Conservation (phyloP, 2,329 filamentous ascomycete genomes). For the Pyricularia sp. region DNA sequence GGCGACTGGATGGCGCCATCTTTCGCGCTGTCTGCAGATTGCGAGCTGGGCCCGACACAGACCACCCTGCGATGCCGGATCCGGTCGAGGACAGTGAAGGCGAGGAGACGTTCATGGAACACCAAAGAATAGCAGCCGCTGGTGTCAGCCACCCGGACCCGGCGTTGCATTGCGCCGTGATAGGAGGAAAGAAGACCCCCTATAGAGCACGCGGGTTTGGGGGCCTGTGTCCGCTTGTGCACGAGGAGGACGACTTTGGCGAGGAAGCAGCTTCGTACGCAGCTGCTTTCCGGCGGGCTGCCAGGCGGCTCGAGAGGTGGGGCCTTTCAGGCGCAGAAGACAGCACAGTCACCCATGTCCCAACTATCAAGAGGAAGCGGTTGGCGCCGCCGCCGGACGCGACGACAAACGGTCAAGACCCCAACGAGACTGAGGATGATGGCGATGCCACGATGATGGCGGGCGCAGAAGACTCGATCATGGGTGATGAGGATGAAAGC, state of each 20-base stretch:
- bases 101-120: constrained; percentile 29
- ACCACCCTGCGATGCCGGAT: constrained; percentile 32
- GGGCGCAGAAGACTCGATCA: not conserved
- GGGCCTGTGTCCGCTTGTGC: constrained; percentile 48
- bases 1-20: constrained; percentile 53
- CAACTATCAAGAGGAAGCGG: constrained; percentile 28
- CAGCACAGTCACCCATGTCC: constrained; percentile 30
- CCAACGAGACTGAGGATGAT: constrained; percentile 20
- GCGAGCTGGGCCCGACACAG: not conserved
- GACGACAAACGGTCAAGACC: constrained; percentile 14
- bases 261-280: constrained; percentile 58
- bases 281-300: constrained; percentile 49
- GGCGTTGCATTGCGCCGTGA: constrained; percentile 5
- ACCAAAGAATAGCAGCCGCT: constrained; percentile 10
- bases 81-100: constrained; percentile 51
- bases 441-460: not conserved
- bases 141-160: constrained; percentile 8
- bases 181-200: constrained; percentile 11
- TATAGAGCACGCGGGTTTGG: constrained; percentile 47
- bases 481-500: not conserved
- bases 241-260: constrained; percentile 60
- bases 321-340: constrained; percentile 27
- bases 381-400: constrained; percentile 5
- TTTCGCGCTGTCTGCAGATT: constrained; percentile 54
- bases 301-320: constrained; percentile 60